phyloP scores from a whole-genome alignment of 495 filamentous ascomycete species.

The Oidiodendron maius region DNA sequence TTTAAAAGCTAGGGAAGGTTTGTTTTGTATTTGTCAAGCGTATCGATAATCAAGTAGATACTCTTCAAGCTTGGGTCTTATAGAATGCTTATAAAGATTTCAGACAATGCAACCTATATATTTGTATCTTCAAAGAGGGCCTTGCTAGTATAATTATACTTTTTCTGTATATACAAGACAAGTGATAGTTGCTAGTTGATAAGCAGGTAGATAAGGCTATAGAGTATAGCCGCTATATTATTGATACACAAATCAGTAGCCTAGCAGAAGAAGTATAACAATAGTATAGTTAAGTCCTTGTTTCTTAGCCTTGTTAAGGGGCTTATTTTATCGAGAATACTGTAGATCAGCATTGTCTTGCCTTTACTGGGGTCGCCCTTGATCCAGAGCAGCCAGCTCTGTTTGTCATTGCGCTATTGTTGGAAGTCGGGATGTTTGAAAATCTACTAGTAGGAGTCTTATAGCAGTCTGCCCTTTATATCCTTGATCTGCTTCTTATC shows the following conservation, averaged over 20 bases:
- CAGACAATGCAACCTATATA: slow-evolving; percentile 20
- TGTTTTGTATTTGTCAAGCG: slow-evolving; percentile 28
- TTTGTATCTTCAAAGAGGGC: slow-evolving; percentile 26
- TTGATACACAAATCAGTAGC: slow-evolving; percentile 24
- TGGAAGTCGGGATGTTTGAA: slow-evolving; percentile 27
- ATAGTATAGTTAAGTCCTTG: not conserved
- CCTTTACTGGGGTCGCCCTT: too few relatives aligned
- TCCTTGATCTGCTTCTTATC: slow-evolving; percentile 24
- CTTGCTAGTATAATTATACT: slow-evolving; percentile 21
- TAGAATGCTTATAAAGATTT: slow-evolving; percentile 25
- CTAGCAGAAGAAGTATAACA: slow-evolving; percentile 43
- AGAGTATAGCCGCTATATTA: slow-evolving; percentile 24
- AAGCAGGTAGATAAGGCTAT: slow-evolving; percentile 13
- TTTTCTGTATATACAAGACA: slow-evolving; percentile 21
- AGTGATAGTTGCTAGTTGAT: slow-evolving; percentile 26
- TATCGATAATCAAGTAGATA: slow-evolving; percentile 36
- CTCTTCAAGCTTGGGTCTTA: slow-evolving; percentile 10
- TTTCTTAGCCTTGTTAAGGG: not conserved
- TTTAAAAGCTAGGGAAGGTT: slow-evolving; percentile 4
- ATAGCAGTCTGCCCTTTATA: slow-evolving; percentile 27
- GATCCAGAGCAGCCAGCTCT: slow-evolving; percentile 33
- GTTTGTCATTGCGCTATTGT: slow-evolving; percentile 23
- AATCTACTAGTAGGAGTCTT: slow-evolving; percentile 33
- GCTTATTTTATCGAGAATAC: slow-evolving; percentile 25
- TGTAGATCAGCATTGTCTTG: slow-evolving; percentile 33